phyloP scores from a whole-genome alignment of 352 stramenopile genomes.

The Phytophthora tubulina region DNA sequence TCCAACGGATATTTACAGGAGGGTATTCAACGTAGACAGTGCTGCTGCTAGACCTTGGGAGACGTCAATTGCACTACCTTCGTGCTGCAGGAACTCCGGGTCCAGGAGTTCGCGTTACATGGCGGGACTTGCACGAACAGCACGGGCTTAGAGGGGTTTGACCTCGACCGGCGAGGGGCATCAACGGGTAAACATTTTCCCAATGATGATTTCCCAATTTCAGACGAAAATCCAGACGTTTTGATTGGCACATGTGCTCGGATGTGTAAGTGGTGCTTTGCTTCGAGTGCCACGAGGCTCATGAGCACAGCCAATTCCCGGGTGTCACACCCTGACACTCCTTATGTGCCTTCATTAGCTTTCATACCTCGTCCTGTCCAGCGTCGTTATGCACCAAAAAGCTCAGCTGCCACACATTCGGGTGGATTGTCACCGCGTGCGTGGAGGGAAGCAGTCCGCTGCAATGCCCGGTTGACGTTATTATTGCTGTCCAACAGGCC shows the following conservation, averaged over 20 bases:
- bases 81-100: slow-evolving; percentile 37
- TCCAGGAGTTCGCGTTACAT: slow-evolving; percentile 11
- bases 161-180: slow-evolving; percentile 4
- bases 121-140: not conserved
- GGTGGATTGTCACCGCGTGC: slow-evolving; percentile 25
- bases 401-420: slow-evolving; percentile 24
- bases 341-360: slow-evolving; percentile 25
- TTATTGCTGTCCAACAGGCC: slow-evolving; percentile 24
- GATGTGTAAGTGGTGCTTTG: slow-evolving; percentile 25
- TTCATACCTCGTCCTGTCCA: slow-evolving; percentile 12
- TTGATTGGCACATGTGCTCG: not conserved
- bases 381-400: slow-evolving; percentile 1
- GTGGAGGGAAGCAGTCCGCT: slow-evolving; percentile 9
- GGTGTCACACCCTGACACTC: slow-evolving; percentile 21
- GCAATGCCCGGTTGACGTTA: not conserved
- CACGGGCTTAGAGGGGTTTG: not conserved
- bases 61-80: slow-evolving; percentile 6
- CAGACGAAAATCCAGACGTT: slow-evolving; percentile 15
- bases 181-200: slow-evolving; percentile 12
- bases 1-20: no score
- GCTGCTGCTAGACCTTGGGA: no score
- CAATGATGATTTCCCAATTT: slow-evolving; percentile 13
- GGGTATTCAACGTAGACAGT: no score
- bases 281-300: slow-evolving; percentile 7
- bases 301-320: slow-evolving; percentile 37